phyloP scores from a whole-genome alignment of 768 basidiomycete species.

The Galerina sulciceps region DNA sequence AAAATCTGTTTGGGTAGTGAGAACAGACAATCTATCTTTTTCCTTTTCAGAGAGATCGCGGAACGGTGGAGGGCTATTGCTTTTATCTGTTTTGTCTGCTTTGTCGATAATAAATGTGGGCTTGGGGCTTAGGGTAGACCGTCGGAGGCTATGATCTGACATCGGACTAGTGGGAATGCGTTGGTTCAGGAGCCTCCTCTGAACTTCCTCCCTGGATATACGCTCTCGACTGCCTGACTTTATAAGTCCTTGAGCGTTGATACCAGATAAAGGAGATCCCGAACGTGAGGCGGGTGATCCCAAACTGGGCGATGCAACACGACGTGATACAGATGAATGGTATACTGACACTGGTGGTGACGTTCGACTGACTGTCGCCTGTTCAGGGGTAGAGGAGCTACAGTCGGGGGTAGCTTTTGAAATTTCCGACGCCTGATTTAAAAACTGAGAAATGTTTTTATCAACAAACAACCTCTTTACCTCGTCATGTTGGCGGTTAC shows the following conservation, averaged over 20 bases:
- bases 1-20: conserved; percentile 44
- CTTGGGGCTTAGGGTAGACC: conserved; percentile 15
- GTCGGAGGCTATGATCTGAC: conserved; percentile 1
- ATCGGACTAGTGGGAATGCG: conserved; percentile 21
- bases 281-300: conserved; percentile 24
- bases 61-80: conserved; percentile 1
- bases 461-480: conserved; percentile 1
- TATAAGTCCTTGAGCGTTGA: conserved; percentile 9
- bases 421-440: conserved; percentile 10
- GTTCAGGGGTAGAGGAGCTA: background rate
- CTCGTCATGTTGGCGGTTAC: conserved; percentile 19
- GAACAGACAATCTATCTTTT: conserved; percentile 40
- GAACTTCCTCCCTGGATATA: conserved; percentile 30
- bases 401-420: conserved; percentile 6
- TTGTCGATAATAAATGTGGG: conserved; percentile 7
- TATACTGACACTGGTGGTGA: conserved; percentile 14
- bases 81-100: background rate
- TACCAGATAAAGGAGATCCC: conserved; percentile 23
- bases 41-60: conserved; percentile 33
- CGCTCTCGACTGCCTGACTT: conserved; percentile 27
- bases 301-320: conserved; percentile 21
- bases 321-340: conserved; percentile 15
- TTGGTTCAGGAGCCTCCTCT: conserved; percentile 26
- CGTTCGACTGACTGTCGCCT: background rate
- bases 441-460: background rate